A percentile compares a stretch with the other conserved stretches of the same genome.
Conservation (phyloP, 768 basidiomycete genomes). For the Leucocoprinus leucothites region DNA sequence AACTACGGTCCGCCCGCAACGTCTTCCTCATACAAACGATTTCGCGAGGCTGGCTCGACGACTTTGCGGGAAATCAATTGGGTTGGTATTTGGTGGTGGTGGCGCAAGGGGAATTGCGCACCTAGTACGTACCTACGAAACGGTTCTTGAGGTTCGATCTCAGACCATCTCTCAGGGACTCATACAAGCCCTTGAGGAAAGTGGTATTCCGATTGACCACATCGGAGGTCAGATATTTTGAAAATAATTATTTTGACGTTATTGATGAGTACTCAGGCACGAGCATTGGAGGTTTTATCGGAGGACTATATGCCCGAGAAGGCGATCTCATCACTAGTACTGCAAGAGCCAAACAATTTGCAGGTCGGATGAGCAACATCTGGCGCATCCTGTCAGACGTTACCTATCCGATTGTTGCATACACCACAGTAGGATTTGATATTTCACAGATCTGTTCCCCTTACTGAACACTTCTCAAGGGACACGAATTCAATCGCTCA, state of each 20-base stretch:
- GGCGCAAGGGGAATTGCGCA: slow-evolving; percentile 76
- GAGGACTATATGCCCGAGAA: slow-evolving; percentile 93
- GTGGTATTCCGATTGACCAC: slow-evolving; percentile 90
- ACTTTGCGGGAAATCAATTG: slow-evolving; percentile 91
- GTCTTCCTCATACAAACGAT: slow-evolving; percentile 83
- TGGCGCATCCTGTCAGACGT: slow-evolving; percentile 94
- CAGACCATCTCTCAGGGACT: slow-evolving; percentile 61
- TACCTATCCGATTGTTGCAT: slow-evolving; percentile 88
- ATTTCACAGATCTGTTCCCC: not conserved
- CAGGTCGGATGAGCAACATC: slow-evolving; percentile 87
- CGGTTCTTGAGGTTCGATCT: not conserved
- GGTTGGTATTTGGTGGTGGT: slow-evolving; percentile 95
- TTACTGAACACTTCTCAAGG: slow-evolving; percentile 40
- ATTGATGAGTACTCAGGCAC: slow-evolving; percentile 47
- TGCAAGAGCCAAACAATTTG: slow-evolving; percentile 89
- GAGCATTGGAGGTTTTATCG: slow-evolving; percentile 90
- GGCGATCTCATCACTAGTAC: slow-evolving; percentile 85
- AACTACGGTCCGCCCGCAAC: slow-evolving; percentile 62
- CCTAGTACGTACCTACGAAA: slow-evolving; percentile 26
- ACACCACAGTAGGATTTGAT: slow-evolving; percentile 64
- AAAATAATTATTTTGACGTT: slow-evolving; percentile 1
- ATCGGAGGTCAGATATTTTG: slow-evolving; percentile 59
- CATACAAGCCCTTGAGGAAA: slow-evolving; percentile 88
- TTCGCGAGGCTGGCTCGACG: slow-evolving; percentile 89
- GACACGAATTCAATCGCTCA: slow-evolving; percentile 91